Evolutionary conservation across 2,329 filamentous ascomycete species (phyloP).

Genomic region (Nothomitra cinnamomea): DNA sequence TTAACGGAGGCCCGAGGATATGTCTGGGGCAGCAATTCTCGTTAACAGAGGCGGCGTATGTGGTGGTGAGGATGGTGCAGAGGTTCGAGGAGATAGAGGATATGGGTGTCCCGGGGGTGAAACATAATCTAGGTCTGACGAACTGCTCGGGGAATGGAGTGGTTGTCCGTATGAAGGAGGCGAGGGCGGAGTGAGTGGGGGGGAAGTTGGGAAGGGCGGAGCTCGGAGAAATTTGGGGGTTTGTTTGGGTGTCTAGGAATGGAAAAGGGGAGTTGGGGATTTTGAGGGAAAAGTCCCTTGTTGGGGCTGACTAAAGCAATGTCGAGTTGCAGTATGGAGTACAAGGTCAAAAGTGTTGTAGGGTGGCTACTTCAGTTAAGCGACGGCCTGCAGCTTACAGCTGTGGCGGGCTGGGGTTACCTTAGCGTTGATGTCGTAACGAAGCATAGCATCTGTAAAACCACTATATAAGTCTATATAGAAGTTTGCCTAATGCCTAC

Average conservation of each 20-base stretch:
- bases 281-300: too few relatives aligned
- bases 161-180: background rate
- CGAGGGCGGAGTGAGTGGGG: too few relatives aligned
- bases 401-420: too few relatives aligned
- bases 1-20: slow-evolving; percentile 23
- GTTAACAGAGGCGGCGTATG: slow-evolving; percentile 13
- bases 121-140: background rate
- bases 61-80: slow-evolving; percentile 15
- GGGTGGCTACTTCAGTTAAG: too few relatives aligned
- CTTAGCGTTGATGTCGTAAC: background rate
- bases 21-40: slow-evolving; percentile 21
- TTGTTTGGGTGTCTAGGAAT: too few relatives aligned
- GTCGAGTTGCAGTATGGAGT: too few relatives aligned
- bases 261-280: too few relatives aligned
- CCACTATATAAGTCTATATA: background rate
- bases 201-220: too few relatives aligned
- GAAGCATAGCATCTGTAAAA: background rate
- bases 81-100: slow-evolving; percentile 12
- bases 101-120: background rate
- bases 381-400: too few relatives aligned
- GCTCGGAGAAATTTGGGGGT: too few relatives aligned
- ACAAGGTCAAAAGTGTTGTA: too few relatives aligned
- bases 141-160: background rate
- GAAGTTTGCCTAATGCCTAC: background rate
- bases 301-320: too few relatives aligned